A percentile compares a stretch with the other conserved stretches of the same genome.
phyloP scores from a whole-genome alignment of 83 land plant genomes.

The Thuja plicata region DNA sequence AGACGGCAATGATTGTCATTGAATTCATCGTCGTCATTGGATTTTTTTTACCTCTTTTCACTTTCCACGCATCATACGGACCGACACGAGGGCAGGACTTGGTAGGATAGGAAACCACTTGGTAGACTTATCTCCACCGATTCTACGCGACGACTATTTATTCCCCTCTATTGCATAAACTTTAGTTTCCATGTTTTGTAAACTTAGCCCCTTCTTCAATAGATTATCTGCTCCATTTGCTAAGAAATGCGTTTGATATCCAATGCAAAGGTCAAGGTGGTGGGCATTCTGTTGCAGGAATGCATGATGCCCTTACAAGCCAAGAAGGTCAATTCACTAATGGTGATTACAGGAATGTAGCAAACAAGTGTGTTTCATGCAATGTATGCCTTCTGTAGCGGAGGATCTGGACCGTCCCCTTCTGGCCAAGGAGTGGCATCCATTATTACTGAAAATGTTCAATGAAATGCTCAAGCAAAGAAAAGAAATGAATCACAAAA shows the following conservation, averaged over 20 bases:
- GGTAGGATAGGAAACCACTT: too few relatives aligned
- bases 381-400: conserved; percentile 28
- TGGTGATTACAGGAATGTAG: conserved; percentile 5
- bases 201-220: not conserved
- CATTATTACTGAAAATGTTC: conserved; percentile 24
- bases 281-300: conserved; percentile 8
- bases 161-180: too few relatives aligned
- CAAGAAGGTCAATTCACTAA: conserved; percentile 21
- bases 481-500: not conserved
- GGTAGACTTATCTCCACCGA: too few relatives aligned
- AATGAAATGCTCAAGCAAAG: conserved; percentile 36
- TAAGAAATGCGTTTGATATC: not conserved
- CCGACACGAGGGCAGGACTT: too few relatives aligned
- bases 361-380: not conserved
- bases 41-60: too few relatives aligned
- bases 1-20: too few relatives aligned
- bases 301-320: conserved; percentile 17
- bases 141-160: too few relatives aligned
- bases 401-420: not conserved
- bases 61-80: too few relatives aligned
- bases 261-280: not conserved
- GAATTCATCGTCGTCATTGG: too few relatives aligned
- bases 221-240: not conserved
- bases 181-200: too few relatives aligned
- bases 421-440: conserved; percentile 14